Conservation (phyloP, 2,329 filamentous ascomycete genomes). For the Gaeumannomyces tritici region DNA sequence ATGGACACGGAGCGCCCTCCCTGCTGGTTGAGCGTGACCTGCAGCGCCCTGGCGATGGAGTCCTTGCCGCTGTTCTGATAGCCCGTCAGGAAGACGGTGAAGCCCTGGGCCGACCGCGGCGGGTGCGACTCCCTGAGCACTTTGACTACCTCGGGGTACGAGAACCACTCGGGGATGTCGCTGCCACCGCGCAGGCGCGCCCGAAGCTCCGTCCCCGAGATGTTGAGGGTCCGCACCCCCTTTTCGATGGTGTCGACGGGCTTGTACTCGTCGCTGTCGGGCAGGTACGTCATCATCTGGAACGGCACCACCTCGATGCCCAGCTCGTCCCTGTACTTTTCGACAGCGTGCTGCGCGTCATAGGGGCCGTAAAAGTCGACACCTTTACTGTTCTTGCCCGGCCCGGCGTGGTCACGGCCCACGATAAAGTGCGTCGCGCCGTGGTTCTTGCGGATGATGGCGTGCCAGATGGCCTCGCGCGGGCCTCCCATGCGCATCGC, state of each 20-base stretch:
- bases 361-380: slow-evolving; percentile 97
- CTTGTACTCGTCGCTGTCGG: slow-evolving; percentile 92
- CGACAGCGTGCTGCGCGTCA: slow-evolving; percentile 90
- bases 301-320: slow-evolving; percentile 98
- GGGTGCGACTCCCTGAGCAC: slow-evolving; percentile 96
- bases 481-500: slow-evolving; percentile 99
- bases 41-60: slow-evolving; percentile 86
- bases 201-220: slow-evolving; percentile 84
- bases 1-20: slow-evolving; percentile 90
- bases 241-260: slow-evolving; percentile 82
- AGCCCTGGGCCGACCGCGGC: slow-evolving; percentile 81
- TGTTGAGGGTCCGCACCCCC: slow-evolving; percentile 78
- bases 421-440: slow-evolving; percentile 99
- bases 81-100: slow-evolving; percentile 96
- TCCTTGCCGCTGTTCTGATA: slow-evolving; percentile 97
- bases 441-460: slow-evolving; percentile 99
- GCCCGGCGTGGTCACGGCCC: slow-evolving; percentile 93
- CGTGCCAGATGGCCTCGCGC: slow-evolving; percentile 98
- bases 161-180: slow-evolving; percentile 99
- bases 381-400: slow-evolving; percentile 95
- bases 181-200: slow-evolving; percentile 82
- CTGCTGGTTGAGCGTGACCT: slow-evolving; percentile 97
- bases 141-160: slow-evolving; percentile 95
- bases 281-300: slow-evolving; percentile 99
- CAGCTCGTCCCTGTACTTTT: slow-evolving; percentile 93